Conservation (phyloP, 352 stramenopile species). For the Globisporangium spinosum region DNA sequence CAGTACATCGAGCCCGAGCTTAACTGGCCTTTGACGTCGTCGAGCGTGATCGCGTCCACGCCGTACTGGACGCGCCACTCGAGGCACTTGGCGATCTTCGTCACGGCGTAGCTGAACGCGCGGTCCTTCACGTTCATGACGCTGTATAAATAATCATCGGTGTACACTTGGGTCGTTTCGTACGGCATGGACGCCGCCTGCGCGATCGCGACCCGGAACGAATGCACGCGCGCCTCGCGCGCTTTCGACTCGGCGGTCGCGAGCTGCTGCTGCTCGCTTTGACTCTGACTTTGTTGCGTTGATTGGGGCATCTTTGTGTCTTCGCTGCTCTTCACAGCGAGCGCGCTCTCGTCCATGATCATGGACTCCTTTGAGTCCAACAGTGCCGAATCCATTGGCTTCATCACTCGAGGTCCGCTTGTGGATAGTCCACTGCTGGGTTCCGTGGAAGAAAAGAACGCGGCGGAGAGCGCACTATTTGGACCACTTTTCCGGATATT, state of each 20-base stretch:
- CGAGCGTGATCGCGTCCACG: slow-evolving; percentile 33
- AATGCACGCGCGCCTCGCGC: slow-evolving; percentile 38
- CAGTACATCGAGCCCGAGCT: slow-evolving; percentile 60
- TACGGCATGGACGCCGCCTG: slow-evolving; percentile 33
- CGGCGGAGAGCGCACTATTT: slow-evolving; percentile 18
- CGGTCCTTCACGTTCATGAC: slow-evolving; percentile 61
- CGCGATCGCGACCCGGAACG: slow-evolving; percentile 47
- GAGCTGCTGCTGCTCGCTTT: background rate
- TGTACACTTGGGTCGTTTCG: slow-evolving; percentile 43
- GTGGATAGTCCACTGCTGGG: background rate
- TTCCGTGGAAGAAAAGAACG: slow-evolving; percentile 17
- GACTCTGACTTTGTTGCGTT: background rate
- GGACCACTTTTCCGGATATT: slow-evolving; percentile 27
- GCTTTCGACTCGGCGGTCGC: slow-evolving; percentile 12
- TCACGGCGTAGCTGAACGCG: slow-evolving; percentile 53
- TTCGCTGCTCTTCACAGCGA: background rate
- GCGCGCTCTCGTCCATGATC: background rate
- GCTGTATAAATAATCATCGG: slow-evolving; percentile 56
- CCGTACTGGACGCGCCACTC: slow-evolving; percentile 46
- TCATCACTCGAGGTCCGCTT: background rate
- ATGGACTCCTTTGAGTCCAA: background rate
- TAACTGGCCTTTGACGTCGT: slow-evolving; percentile 43
- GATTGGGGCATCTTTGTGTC: background rate
- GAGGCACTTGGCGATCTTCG: slow-evolving; percentile 52
- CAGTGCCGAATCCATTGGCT: background rate